phyloP scores from a whole-genome alignment of 306 rosid species.

The Citrullus mucosospermus region DNA sequence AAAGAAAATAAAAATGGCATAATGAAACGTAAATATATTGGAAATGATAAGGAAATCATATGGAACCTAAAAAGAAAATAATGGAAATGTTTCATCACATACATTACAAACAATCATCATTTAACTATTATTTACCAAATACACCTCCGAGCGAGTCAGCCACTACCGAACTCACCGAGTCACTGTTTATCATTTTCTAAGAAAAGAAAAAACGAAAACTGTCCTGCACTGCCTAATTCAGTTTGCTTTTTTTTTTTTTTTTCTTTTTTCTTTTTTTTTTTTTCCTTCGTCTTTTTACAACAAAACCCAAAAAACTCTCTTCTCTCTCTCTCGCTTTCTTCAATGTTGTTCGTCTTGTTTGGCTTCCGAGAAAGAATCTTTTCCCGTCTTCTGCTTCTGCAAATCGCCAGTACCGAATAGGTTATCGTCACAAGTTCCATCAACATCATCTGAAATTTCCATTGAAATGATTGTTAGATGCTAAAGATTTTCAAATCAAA shows the following conservation, averaged over 20 bases:
- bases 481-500: background rate
- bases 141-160: background rate
- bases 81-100: background rate
- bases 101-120: background rate
- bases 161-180: conserved; percentile 3
- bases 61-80: background rate
- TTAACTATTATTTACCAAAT: conserved; percentile 4
- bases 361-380: conserved; percentile 1
- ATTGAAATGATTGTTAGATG: background rate
- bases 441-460: conserved; percentile 2
- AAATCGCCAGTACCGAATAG: background rate
- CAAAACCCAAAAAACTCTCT: background rate
- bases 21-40: background rate
- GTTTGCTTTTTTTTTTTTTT: background rate
- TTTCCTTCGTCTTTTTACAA: background rate
- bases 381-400: background rate
- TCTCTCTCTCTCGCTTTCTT: background rate
- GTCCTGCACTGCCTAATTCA: conserved; percentile 4
- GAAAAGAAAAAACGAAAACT: background rate
- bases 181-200: background rate
- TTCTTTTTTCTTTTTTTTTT: background rate
- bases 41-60: background rate
- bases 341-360: background rate
- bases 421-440: conserved; percentile 1
- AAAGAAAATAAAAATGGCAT: background rate